Percentiles rank a stretch among this genome's conserved stretches.
phyloP scores from a whole-genome alignment of 2,329 filamentous ascomycete genomes.

The Penicillium olsonii region DNA sequence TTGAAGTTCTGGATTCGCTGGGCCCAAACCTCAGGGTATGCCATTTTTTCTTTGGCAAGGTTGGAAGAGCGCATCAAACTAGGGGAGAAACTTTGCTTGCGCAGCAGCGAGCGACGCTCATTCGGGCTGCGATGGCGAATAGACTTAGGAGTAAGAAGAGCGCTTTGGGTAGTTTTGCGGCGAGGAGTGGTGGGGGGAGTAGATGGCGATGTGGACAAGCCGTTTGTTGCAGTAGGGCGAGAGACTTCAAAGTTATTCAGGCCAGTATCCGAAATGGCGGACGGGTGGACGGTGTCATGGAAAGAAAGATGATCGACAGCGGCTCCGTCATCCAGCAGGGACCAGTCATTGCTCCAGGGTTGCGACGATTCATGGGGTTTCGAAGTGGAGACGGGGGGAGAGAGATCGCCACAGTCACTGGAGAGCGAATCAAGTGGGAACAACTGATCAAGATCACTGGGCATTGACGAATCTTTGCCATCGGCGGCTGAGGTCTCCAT shows the following conservation, averaged over 20 bases:
- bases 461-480: constrained; percentile 50
- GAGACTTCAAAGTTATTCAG: constrained; percentile 36
- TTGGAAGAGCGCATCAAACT: constrained; percentile 59
- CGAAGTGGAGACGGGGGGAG: constrained; percentile 51
- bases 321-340: constrained; percentile 53
- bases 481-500: constrained; percentile 56
- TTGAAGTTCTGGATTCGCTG: constrained; percentile 57
- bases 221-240: constrained; percentile 20
- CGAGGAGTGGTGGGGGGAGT: constrained; percentile 41
- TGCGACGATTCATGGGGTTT: constrained; percentile 47
- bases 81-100: constrained; percentile 48
- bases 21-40: constrained; percentile 52
- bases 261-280: constrained; percentile 34
- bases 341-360: constrained; percentile 58
- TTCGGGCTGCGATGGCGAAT: constrained; percentile 44
- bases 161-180: constrained; percentile 39
- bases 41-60: constrained; percentile 45
- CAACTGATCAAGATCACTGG: constrained; percentile 54
- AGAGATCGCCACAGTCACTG: constrained; percentile 54
- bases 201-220: constrained; percentile 33
- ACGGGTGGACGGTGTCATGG: constrained; percentile 42
- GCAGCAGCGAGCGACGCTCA: constrained; percentile 39
- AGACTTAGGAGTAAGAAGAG: constrained; percentile 40
- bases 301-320: constrained; percentile 33
- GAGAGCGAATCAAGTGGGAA: constrained; percentile 53